Conservation (phyloP, 106 monocot species). For the Dioscorea zingiberensis region DNA sequence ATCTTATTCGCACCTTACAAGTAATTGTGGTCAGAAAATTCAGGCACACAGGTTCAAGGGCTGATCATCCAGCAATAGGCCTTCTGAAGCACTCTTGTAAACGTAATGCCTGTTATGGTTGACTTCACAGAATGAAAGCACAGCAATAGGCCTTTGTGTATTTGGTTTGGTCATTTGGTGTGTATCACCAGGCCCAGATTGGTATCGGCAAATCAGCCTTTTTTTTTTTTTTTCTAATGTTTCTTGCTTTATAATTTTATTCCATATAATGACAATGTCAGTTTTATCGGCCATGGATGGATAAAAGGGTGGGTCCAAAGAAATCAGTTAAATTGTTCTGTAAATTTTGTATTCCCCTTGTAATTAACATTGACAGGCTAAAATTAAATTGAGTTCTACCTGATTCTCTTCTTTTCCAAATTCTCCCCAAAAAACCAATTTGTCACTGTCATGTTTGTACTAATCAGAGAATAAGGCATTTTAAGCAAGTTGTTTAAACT, state of each 20-base stretch:
- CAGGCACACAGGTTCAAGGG: too few species aligned
- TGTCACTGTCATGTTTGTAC: too few species aligned
- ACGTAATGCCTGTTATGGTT: too few species aligned
- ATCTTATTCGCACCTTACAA: conserved; percentile 64
- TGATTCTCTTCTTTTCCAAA: neutral
- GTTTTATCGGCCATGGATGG: neutral
- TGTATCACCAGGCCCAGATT: neutral
- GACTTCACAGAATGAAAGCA: too few species aligned
- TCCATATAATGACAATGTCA: neutral
- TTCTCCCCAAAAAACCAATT: too few species aligned
- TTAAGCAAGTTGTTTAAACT: too few species aligned
- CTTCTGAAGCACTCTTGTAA: too few species aligned
- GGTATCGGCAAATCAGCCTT: neutral
- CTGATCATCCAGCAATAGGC: too few species aligned
- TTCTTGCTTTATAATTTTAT: neutral
- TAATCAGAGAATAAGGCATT: too few species aligned
- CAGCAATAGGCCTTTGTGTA: neutral
- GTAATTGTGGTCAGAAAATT: too few species aligned
- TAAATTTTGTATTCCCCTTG: neutral
- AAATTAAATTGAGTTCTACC: neutral
- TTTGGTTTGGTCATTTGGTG: neutral
- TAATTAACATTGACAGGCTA: neutral
- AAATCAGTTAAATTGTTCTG: neutral
- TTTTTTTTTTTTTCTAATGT: neutral
- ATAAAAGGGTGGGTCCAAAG: neutral